These are phyloP conservation scores for Coprinopsis cinerea DNA, from an alignment of 768 basidiomycete species.

Conservation along the genomic window DNA sequence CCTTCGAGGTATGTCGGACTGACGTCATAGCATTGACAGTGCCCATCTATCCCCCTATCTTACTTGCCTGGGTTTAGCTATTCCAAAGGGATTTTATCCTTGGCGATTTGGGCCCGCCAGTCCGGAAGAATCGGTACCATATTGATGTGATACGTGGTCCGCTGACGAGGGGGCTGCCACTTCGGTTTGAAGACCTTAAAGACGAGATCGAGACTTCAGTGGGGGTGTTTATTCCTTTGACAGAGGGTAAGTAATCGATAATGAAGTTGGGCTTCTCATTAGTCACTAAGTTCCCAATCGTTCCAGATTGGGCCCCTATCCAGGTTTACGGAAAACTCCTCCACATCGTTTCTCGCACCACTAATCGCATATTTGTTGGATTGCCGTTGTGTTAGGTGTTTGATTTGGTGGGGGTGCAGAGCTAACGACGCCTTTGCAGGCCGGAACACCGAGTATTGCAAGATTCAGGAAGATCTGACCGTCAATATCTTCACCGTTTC, in stretches of 20 bases:
- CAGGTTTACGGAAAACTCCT: slow-evolving; percentile 21
- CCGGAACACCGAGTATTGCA: slow-evolving; percentile 33
- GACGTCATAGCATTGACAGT: no score
- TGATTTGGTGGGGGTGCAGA: background rate
- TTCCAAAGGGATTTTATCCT: no score
- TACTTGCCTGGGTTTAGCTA: no score
- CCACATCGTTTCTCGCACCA: slow-evolving; percentile 33
- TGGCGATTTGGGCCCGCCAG: no score
- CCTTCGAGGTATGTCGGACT: slow-evolving; percentile 31
- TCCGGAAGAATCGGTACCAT: slow-evolving; percentile 29
- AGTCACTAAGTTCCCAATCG: background rate
- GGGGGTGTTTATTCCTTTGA: slow-evolving; percentile 28
- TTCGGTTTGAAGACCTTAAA: slow-evolving; percentile 32
- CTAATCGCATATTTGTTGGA: slow-evolving; percentile 45
- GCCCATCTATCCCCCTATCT: no score
- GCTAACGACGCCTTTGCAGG: slow-evolving; percentile 23
- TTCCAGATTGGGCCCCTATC: slow-evolving; percentile 18
- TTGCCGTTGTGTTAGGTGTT: slow-evolving; percentile 39
- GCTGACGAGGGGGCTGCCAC: slow-evolving; percentile 33
- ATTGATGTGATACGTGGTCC: slow-evolving; percentile 23
- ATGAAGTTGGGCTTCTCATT: background rate
- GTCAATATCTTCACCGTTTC: slow-evolving; percentile 28
- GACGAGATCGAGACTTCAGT: slow-evolving; percentile 41
- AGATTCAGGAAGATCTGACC: slow-evolving; percentile 30
- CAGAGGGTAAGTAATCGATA: slow-evolving; percentile 19